These are phyloP conservation scores for Cairneyella variabilis DNA, from an alignment of 495 filamentous ascomycete species.

Conservation along the genomic window DNA sequence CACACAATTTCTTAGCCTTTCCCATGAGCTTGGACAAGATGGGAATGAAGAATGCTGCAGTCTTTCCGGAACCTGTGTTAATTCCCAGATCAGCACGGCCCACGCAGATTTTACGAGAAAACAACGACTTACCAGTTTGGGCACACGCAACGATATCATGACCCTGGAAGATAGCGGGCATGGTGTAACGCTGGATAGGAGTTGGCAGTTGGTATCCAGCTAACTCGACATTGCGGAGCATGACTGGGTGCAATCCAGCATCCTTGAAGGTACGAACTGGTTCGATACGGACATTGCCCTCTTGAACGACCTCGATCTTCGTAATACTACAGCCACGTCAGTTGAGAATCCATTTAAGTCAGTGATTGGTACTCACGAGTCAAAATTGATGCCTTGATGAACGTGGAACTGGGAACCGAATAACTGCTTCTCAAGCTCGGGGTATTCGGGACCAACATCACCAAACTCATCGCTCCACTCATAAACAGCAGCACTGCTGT, in stretches of 20 bases:
- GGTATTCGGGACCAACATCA: conserved; percentile 70
- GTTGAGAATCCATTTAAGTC: neutral
- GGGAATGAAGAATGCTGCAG: conserved; percentile 86
- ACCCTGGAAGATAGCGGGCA: conserved; percentile 69
- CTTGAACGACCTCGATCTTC: conserved; percentile 53
- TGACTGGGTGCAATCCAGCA: conserved; percentile 79
- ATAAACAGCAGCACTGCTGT: conserved; percentile 60
- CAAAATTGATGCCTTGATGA: conserved; percentile 40
- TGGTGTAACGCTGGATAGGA: conserved; percentile 77
- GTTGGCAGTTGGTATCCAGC: conserved; percentile 65
- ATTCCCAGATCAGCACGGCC: neutral
- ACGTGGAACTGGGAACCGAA: conserved; percentile 50
- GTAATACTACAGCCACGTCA: conserved; percentile 43
- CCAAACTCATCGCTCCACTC: conserved; percentile 84
- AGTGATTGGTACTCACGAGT: conserved; percentile 32
- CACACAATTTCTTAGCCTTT: conserved; percentile 80
- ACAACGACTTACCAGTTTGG: conserved; percentile 71
- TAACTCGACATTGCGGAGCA: conserved; percentile 72
- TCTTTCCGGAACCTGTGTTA: conserved; percentile 87
- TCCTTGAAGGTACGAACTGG: conserved; percentile 63
- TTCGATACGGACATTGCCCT: conserved; percentile 48
- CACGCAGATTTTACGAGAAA: neutral
- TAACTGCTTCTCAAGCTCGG: conserved; percentile 66
- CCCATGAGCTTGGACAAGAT: conserved; percentile 90
- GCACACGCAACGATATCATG: conserved; percentile 83